These are phyloP conservation scores for Scedosporium minutisporum DNA, from an alignment of 2,329 filamentous ascomycete genomes.

Conservation along the genomic window DNA sequence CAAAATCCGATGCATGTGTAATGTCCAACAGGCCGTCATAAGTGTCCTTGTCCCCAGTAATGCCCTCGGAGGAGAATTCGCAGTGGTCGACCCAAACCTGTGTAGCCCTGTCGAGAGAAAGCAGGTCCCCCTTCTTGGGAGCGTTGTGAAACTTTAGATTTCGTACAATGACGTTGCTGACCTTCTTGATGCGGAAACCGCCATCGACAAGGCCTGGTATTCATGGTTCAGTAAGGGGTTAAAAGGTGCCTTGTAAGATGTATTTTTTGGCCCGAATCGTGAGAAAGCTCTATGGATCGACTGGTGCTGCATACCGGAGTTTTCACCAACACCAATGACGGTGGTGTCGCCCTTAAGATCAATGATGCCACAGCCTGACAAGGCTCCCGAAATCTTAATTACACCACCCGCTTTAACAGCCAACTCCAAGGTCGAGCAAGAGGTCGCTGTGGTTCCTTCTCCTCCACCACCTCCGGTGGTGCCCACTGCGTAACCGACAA, in stretches of 20 bases:
- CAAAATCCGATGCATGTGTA: constrained; percentile 31
- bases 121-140: constrained; percentile 36
- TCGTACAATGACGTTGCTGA: constrained; percentile 45
- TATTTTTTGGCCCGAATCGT: too few species aligned
- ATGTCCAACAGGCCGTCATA: constrained; percentile 35
- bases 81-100: constrained; percentile 40
- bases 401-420: constrained; percentile 29
- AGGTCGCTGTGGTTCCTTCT: constrained; percentile 32
- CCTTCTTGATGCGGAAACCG: constrained; percentile 35
- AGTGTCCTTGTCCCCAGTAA: constrained; percentile 28
- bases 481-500: constrained; percentile 22
- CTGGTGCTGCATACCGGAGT: constrained; percentile 19
- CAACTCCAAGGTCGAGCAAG: constrained; percentile 27
- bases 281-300: neutral
- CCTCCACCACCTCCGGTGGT: constrained; percentile 37
- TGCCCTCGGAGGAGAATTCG: constrained; percentile 27
- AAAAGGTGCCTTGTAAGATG: too few species aligned
- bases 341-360: constrained; percentile 39
- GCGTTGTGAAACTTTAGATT: constrained; percentile 45
- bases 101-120: constrained; percentile 35
- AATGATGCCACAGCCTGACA: constrained; percentile 31
- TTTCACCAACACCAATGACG: constrained; percentile 37
- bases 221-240: neutral
- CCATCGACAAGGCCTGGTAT: constrained; percentile 29
- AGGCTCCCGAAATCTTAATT: constrained; percentile 34